These are phyloP conservation scores for Pythium biforme DNA, from an alignment of 352 stramenopile species.

Conservation along the genomic window DNA sequence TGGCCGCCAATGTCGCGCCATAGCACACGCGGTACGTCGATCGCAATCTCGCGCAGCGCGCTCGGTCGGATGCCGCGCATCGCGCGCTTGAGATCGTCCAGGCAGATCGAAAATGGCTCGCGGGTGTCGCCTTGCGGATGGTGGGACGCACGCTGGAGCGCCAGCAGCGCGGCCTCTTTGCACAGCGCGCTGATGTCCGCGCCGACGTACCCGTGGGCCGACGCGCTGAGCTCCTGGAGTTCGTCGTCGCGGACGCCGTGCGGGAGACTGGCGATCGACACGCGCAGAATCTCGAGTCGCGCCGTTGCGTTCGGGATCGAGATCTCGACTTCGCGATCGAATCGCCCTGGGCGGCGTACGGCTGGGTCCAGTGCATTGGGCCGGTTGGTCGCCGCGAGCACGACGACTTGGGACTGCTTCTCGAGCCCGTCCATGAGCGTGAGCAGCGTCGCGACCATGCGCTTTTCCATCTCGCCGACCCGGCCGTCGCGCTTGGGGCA, in stretches of 20 bases:
- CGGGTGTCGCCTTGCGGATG: background rate
- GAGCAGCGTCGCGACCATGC: conserved; percentile 87
- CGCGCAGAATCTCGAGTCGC: conserved; percentile 92
- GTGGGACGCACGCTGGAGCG: conserved; percentile 47
- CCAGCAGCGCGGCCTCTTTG: conserved; percentile 74
- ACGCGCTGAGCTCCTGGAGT: conserved; percentile 88
- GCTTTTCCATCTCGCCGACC: conserved; percentile 77
- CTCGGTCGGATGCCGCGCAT: conserved; percentile 93
- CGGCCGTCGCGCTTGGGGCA: conserved; percentile 91
- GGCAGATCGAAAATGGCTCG: conserved; percentile 43
- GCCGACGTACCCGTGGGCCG: conserved; percentile 96
- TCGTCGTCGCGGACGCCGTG: conserved; percentile 77
- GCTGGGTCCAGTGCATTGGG: conserved; percentile 92
- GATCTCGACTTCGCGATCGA: conserved; percentile 97
- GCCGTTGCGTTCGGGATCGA: conserved; percentile 92
- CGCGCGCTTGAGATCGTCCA: conserved; percentile 90
- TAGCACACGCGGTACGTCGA: conserved; percentile 96
- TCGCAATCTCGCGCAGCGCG: conserved; percentile 95
- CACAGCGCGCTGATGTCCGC: conserved; percentile 74
- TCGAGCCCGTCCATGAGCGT: conserved; percentile 89
- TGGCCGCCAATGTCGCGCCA: conserved; percentile 98
- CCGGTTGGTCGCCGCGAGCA: conserved; percentile 81
- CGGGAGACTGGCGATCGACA: conserved; percentile 88
- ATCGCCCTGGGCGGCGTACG: conserved; percentile 92
- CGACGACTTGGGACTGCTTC: conserved; percentile 56